Evolutionary conservation across 2,329 filamentous ascomycete species (phyloP).

Genomic region (Penicillium italicum): DNA sequence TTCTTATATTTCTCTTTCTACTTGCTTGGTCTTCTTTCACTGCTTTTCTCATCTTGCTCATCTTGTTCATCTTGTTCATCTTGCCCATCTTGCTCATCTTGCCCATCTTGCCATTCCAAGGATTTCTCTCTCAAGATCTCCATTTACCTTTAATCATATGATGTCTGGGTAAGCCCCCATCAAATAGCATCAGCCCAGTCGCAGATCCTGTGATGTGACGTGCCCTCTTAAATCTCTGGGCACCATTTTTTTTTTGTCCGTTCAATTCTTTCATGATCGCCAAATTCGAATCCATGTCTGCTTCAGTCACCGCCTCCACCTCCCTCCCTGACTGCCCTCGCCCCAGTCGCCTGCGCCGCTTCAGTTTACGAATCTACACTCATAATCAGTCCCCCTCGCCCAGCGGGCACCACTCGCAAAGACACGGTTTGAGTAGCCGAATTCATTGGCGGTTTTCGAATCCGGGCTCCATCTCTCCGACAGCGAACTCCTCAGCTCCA

Average conservation of each 20-base stretch:
- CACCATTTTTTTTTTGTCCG: not conserved
- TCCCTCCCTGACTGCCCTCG: constrained; percentile 32
- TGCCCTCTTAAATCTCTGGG: not conserved
- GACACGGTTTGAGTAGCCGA: constrained; percentile 34
- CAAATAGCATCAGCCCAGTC: constrained; percentile 13
- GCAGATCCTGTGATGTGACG: constrained; percentile 13
- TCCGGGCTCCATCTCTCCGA: constrained; percentile 27
- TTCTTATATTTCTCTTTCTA: not conserved
- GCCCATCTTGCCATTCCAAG: no score
- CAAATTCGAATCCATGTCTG: constrained; percentile 24
- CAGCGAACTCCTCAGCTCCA: constrained; percentile 20
- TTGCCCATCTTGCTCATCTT: no score
- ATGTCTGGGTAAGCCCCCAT: constrained; percentile 9
- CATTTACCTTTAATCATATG: constrained; percentile 4
- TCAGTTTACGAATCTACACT: constrained; percentile 41
- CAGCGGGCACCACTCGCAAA: constrained; percentile 30
- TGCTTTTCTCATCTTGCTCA: not conserved
- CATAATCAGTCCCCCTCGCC: constrained; percentile 27
- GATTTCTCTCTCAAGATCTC: not conserved
- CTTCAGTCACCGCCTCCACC: constrained; percentile 39
- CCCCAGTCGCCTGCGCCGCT: constrained; percentile 37
- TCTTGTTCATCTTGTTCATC: no score
- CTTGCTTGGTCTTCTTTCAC: not conserved
- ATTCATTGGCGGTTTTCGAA: constrained; percentile 35
- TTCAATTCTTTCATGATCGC: not conserved